Conservation (phyloP, 768 basidiomycete species). For the Tulasnella sp. region DNA sequence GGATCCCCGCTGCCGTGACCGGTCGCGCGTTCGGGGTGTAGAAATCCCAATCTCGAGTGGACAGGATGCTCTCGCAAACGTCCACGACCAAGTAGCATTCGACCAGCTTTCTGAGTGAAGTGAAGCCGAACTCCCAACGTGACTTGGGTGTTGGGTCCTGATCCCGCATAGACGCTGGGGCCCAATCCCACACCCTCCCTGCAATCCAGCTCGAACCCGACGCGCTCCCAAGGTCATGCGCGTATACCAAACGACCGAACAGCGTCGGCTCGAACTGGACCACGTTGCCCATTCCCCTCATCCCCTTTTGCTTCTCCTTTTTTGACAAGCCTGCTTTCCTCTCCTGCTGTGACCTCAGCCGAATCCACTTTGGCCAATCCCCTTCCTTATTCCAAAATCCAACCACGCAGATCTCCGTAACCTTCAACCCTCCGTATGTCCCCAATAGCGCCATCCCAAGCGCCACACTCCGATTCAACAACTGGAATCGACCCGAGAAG, state of each 20-base stretch:
- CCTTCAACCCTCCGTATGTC: background rate
- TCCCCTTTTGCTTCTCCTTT: background rate
- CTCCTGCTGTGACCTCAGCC: background rate
- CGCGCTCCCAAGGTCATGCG: background rate
- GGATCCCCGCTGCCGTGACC: background rate
- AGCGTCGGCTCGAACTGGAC: background rate
- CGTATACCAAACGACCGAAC: background rate
- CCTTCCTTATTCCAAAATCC: background rate
- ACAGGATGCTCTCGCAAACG: background rate
- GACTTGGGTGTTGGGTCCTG: background rate
- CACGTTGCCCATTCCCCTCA: background rate
- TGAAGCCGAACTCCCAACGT: background rate
- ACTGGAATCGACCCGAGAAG: background rate
- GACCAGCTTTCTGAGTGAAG: background rate
- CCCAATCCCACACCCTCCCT: background rate
- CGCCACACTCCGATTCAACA: background rate
- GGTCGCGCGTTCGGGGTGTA: background rate
- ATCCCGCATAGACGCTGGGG: background rate
- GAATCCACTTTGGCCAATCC: conserved; percentile 10
- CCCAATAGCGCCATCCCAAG: conserved; percentile 3
- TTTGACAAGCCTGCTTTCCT: background rate
- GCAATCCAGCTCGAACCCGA: background rate
- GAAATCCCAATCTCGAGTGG: background rate
- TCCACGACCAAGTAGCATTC: conserved; percentile 5
- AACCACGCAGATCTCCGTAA: conserved; percentile 5